Base-by-base conservation (phyloP, 139 green algal species). In the Chlorella sp. region DNA sequence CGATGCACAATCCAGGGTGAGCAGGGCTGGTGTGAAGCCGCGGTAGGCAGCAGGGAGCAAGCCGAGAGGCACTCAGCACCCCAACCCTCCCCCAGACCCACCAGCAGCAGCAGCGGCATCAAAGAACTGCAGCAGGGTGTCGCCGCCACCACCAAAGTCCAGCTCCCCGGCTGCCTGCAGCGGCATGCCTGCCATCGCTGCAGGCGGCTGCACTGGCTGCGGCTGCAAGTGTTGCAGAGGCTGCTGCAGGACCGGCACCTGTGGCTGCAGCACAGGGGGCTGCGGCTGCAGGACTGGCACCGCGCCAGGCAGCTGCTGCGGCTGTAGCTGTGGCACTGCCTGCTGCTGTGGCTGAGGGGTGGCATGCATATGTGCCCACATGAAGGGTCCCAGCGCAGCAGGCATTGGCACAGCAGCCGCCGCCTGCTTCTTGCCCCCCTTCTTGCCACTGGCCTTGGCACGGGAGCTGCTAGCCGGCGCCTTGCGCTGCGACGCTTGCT, bases 311-410 rank as follows among this genome's bases (percentile, higher is more conserved):
- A 2, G 68, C 17, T 41, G 32, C 34, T 21, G 34, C 44, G 30
- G 15, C 74, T 67, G 74, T 30, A 20, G 51, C 56, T 32, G 74
- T 56, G 36, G 74, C 51, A 60, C 13, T 21, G 51, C 51, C 51
- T 60, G 56, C 56, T 70, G 55, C 74, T 81, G 56, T 34, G 55
- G 55, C 74, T 81, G 74, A 21, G 32, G 34, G 55, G 56, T 38
- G 20, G 56, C 38, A 20, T 71, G 76, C 76, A 72, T 79, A 18
- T 41, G 72, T 16, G n/a, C 72, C 72, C 72, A 79, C n/a, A 64
- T n/a, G 17, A 65, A 79, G n/a, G 60, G 60, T 5, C 25, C 60
- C 25, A 67, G 26, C 25, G 44, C 72, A 20, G 72, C 38, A 15
- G 72, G 44, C 44, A 79, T 44, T 4, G 70, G 70, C 26, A 78